Evolutionary conservation across 441 rosid genomes (phyloP), one percentile per base, ranked within the genome.

Genomic region (Croton laevigatus): DNA sequence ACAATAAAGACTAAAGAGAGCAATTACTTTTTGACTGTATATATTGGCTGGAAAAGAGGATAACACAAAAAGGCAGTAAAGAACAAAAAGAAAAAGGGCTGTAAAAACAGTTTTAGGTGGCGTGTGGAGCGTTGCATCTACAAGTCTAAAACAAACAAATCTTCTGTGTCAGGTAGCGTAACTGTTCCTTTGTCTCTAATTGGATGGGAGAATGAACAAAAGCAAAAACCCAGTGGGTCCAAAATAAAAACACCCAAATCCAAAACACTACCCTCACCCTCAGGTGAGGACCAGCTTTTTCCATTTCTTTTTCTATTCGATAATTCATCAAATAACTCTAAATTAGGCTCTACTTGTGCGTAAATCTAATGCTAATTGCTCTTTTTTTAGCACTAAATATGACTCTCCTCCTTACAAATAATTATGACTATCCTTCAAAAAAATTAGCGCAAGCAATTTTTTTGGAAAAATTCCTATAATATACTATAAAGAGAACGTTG

Each of bases 81-180:
- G 34, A 72, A 62, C 78, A 71, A 74, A 67, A 73, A 69, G 76
- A 59, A 79, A 78, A 76, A 58, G 73, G 73, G 13, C 16, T 0
- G 64, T 23, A 44, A 34, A 45, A 51, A 63, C 52, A 65, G 5
- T n/a, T 59, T 57, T 52, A 68, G 75, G 65, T 38, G 76, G 34
- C 14, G 63, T 27, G 51, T 0, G 40, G 13, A 2, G 52, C 40
- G 4, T 17, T 48, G 14, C 5, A 11, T 48, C 13, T 3, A 3
- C 0, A 48, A 13, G n/a, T 16, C 27, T 27, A 27, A 27, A 27
- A 27, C 32, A 27, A 27, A 27, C 32, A 27, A 27, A 27, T 27
- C 32, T 27, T n/a, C 1, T 27, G 32, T 69, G 69, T 79, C 67
- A 46, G 46, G 22, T 32, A 22, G 6, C 32, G 38, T 6, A 66